Percentiles rank a stretch among this genome's conserved stretches.
These are phyloP conservation scores for Globisporangium parvum DNA, from an alignment of 352 stramenopile genomes.

Conservation along the genomic window DNA sequence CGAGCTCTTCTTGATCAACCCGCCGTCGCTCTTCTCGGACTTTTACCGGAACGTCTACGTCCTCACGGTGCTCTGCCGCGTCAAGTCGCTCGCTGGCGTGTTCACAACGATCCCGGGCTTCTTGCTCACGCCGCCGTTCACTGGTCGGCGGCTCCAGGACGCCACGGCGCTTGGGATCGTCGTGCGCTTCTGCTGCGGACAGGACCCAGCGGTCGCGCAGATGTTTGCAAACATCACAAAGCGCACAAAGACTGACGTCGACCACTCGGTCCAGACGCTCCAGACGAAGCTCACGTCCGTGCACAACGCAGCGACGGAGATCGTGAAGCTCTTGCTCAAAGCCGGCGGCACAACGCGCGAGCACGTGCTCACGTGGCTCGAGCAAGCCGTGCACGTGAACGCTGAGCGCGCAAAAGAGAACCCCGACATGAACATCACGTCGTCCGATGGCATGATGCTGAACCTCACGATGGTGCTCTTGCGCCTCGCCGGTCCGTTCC, in stretches of 20 bases:
- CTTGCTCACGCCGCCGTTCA: slow-evolving; percentile 51
- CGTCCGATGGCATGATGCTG: slow-evolving; percentile 69
- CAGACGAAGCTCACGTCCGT: slow-evolving; percentile 68
- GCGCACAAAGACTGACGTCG: slow-evolving; percentile 70
- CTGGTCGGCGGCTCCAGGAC: slow-evolving; percentile 66
- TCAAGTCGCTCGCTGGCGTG: slow-evolving; percentile 54
- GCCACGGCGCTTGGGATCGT: slow-evolving; percentile 72
- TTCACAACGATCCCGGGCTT: slow-evolving; percentile 73
- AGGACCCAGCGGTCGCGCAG: slow-evolving; percentile 68
- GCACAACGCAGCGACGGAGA: slow-evolving; percentile 47
- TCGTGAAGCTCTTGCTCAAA: slow-evolving; percentile 68
- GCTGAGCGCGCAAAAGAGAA: slow-evolving; percentile 76
- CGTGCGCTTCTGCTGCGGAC: slow-evolving; percentile 63
- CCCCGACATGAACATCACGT: slow-evolving; percentile 54
- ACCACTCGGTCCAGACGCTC: slow-evolving; percentile 60
- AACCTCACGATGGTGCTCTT: slow-evolving; percentile 78
- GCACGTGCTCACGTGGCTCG: slow-evolving; percentile 66
- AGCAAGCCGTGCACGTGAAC: slow-evolving; percentile 71
- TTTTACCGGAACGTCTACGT: slow-evolving; percentile 76
- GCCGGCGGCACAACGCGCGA: slow-evolving; percentile 47
- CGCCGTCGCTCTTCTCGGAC: slow-evolving; percentile 67
- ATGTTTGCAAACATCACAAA: slow-evolving; percentile 86
- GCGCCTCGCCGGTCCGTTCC: slow-evolving; percentile 73
- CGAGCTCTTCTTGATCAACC: slow-evolving; percentile 73
- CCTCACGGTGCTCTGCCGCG: slow-evolving; percentile 52